Percentiles rank a stretch among this genome's conserved stretches.
Evolutionary conservation across 306 rosid genomes (phyloP).

Genomic region (Rosa rugosa): DNA sequence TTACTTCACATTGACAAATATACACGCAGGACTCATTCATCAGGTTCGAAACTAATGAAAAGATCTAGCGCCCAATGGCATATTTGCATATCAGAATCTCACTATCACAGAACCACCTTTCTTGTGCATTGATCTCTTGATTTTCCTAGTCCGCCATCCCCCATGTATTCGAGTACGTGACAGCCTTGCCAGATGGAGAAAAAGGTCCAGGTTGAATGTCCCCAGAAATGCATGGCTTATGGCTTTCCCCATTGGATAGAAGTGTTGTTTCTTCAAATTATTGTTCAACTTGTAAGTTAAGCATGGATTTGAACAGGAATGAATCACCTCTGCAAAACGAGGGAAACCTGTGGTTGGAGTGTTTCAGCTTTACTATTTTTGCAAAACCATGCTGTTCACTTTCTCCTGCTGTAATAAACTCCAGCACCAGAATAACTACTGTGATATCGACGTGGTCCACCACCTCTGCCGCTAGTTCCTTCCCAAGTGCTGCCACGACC

Average conservation of each 20-base stretch:
- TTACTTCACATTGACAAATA: constrained; percentile 9
- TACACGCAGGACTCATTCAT: constrained; percentile 15
- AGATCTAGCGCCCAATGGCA: background rate
- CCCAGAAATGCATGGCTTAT: constrained; percentile 9
- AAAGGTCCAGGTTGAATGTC: background rate
- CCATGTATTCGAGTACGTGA: constrained; percentile 3
- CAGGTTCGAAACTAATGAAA: background rate
- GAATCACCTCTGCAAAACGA: background rate
- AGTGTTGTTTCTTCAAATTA: background rate
- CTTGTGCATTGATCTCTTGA: background rate
- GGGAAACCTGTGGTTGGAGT: background rate
- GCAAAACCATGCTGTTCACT: constrained; percentile 28
- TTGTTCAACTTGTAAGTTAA: background rate
- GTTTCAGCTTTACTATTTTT: background rate
- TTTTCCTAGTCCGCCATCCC: constrained; percentile 11
- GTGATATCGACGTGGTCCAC: constrained; percentile 72
- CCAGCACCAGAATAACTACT: constrained; percentile 62
- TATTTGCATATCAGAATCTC: constrained; percentile 18
- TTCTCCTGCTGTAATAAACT: constrained; percentile 64
- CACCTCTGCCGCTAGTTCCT: constrained; percentile 59
- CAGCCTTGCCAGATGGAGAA: constrained; percentile 1
- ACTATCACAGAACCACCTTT: background rate
- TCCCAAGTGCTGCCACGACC: constrained; percentile 68
- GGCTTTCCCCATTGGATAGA: constrained; percentile 8
- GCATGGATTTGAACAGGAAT: background rate